These are phyloP conservation scores for Drechslera avenae DNA, from an alignment of 2,329 filamentous ascomycete species.

Conservation along the genomic window DNA sequence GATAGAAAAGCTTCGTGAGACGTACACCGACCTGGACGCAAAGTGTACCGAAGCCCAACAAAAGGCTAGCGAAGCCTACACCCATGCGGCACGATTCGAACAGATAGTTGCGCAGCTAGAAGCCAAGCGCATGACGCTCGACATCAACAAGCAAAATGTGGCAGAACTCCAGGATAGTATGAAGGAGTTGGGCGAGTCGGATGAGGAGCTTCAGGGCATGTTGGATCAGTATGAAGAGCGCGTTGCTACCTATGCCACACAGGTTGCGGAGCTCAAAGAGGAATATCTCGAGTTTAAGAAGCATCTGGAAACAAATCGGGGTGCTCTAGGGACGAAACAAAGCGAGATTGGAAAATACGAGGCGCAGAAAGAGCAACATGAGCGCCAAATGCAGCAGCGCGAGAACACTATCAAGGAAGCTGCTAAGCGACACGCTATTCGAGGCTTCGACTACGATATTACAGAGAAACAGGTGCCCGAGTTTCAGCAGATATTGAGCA, in stretches of 20 bases:
- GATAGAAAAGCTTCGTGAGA: conserved; percentile 58
- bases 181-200: conserved; percentile 76
- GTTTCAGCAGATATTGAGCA: conserved; percentile 79
- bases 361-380: conserved; percentile 85
- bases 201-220: conserved; percentile 73
- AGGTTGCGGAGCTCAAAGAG: conserved; percentile 66
- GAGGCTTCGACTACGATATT: conserved; percentile 81
- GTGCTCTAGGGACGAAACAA: conserved; percentile 53
- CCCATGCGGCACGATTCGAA: conserved; percentile 74
- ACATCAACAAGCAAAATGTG: conserved; percentile 72
- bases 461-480: conserved; percentile 73
- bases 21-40: conserved; percentile 38
- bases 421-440: conserved; percentile 76
- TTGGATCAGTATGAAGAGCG: conserved; percentile 79
- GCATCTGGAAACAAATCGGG: conserved; percentile 55
- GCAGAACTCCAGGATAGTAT: conserved; percentile 73
- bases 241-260: conserved; percentile 67
- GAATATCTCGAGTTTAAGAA: conserved; percentile 69
- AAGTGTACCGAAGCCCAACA: conserved; percentile 46
- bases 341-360: conserved; percentile 76
- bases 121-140: conserved; percentile 75
- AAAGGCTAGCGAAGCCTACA: conserved; percentile 69
- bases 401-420: conserved; percentile 77
- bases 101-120: conserved; percentile 75
- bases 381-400: conserved; percentile 75